Conservation (phyloP, 2,329 filamentous ascomycete species). For the Albophoma yamanashiensis region DNA sequence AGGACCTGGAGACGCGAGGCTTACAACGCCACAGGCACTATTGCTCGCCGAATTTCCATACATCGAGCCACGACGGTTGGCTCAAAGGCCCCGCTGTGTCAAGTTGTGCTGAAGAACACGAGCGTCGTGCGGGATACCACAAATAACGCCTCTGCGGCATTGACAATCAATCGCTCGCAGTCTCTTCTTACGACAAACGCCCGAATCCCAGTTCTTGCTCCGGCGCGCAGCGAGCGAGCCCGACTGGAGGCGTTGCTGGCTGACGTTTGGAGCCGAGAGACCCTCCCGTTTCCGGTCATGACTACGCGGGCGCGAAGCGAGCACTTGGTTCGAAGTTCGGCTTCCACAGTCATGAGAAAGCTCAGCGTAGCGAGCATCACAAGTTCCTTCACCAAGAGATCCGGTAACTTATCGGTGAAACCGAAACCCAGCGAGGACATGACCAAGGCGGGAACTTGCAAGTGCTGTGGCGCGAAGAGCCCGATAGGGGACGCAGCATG, state of each 20-base stretch:
- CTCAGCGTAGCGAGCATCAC: constrained; percentile 74
- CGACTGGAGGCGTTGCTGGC: constrained; percentile 63
- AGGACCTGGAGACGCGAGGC: background rate
- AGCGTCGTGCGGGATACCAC: constrained; percentile 51
- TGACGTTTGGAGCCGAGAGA: constrained; percentile 76
- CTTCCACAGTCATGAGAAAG: constrained; percentile 79
- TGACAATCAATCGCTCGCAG: constrained; percentile 64
- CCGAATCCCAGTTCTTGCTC: constrained; percentile 58
- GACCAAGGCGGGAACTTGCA: background rate
- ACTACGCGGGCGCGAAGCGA: constrained; percentile 53
- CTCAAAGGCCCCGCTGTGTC: constrained; percentile 54
- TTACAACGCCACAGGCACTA: constrained; percentile 33
- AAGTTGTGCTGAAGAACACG: constrained; percentile 83
- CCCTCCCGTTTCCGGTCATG: constrained; percentile 78
- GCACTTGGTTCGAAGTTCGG: constrained; percentile 64
- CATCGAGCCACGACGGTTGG: constrained; percentile 68
- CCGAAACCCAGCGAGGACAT: background rate
- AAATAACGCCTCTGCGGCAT: constrained; percentile 24
- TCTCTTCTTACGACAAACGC: constrained; percentile 62
- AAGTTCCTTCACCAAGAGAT: constrained; percentile 64
- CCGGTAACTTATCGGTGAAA: constrained; percentile 37
- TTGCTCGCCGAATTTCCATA: constrained; percentile 63
- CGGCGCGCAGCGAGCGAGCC: constrained; percentile 63
- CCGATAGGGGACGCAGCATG: background rate
- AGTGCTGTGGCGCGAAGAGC: background rate